phyloP scores from a whole-genome alignment of 2,329 filamentous ascomycete genomes.

The Talaromyces piceae region DNA sequence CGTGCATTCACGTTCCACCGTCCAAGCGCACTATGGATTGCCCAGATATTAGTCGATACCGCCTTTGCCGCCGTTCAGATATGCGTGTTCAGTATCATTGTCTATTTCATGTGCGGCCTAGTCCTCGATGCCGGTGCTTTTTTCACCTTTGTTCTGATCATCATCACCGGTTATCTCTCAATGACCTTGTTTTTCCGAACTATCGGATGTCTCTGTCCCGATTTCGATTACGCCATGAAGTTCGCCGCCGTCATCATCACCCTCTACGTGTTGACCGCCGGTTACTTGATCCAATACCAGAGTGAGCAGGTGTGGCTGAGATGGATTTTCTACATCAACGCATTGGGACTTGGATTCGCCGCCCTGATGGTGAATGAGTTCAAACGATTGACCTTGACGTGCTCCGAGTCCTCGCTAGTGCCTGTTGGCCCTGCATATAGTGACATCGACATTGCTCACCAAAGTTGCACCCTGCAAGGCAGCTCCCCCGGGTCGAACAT shows the following conservation, averaged over 20 bases:
- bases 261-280: constrained; percentile 71
- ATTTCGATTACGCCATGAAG: constrained; percentile 81
- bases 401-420: constrained; percentile 59
- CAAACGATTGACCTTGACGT: constrained; percentile 58
- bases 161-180: constrained; percentile 59
- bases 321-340: constrained; percentile 64
- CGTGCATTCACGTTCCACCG: constrained; percentile 75
- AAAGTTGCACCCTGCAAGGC: constrained; percentile 74
- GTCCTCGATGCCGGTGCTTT: constrained; percentile 65
- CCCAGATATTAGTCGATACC: constrained; percentile 71
- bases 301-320: constrained; percentile 66
- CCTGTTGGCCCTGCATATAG: constrained; percentile 59
- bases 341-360: constrained; percentile 66
- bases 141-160: constrained; percentile 67
- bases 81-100: constrained; percentile 63
- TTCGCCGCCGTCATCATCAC: constrained; percentile 73
- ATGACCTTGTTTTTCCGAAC: constrained; percentile 76
- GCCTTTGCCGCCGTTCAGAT: constrained; percentile 65
- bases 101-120: constrained; percentile 71
- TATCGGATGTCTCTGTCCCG: constrained; percentile 65
- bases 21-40: constrained; percentile 75
- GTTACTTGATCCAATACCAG: constrained; percentile 76
- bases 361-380: constrained; percentile 87
- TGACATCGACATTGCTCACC: constrained; percentile 61
- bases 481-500: constrained; percentile 56